phyloP scores from a whole-genome alignment of 2,329 filamentous ascomycete species.

The Aspergillus sp. region DNA sequence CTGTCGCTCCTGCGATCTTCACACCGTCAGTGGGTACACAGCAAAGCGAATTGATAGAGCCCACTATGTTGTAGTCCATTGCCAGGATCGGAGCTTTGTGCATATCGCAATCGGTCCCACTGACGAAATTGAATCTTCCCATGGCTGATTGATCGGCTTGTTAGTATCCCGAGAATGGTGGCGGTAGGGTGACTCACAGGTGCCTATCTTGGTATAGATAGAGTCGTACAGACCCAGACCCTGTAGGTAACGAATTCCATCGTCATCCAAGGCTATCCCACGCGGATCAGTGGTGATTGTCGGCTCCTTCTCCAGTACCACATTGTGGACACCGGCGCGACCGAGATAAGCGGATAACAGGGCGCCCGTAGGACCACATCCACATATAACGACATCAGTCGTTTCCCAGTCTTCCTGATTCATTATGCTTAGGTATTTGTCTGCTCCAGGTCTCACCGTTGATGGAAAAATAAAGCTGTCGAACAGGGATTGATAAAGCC shows the following conservation, averaged over 20 bases:
- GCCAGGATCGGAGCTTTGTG: conserved; percentile 26
- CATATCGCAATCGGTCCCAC: conserved; percentile 23
- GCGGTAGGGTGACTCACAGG: conserved; percentile 18
- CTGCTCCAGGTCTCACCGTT: background rate
- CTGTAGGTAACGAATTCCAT: conserved; percentile 35
- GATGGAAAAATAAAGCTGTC: background rate
- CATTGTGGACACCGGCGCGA: conserved; percentile 25
- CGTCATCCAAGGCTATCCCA: conserved; percentile 38
- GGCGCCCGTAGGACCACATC: conserved; percentile 38
- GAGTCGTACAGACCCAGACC: conserved; percentile 31
- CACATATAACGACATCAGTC: conserved; percentile 36
- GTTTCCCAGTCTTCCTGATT: conserved; percentile 12
- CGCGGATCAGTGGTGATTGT: conserved; percentile 37
- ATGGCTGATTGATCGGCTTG: conserved; percentile 14
- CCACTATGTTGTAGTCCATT: conserved; percentile 26
- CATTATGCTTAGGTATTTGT: background rate
- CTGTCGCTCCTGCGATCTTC: conserved; percentile 31
- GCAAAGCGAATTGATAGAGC: background rate
- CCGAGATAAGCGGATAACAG: conserved; percentile 33
- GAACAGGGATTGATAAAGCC: background rate
- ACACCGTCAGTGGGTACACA: background rate
- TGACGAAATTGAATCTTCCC: conserved; percentile 28
- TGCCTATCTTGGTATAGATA: conserved; percentile 32
- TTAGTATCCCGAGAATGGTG: background rate
- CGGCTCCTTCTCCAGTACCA: conserved; percentile 33